Conservation (phyloP, 768 basidiomycete genomes). For the Mycena rosella region DNA sequence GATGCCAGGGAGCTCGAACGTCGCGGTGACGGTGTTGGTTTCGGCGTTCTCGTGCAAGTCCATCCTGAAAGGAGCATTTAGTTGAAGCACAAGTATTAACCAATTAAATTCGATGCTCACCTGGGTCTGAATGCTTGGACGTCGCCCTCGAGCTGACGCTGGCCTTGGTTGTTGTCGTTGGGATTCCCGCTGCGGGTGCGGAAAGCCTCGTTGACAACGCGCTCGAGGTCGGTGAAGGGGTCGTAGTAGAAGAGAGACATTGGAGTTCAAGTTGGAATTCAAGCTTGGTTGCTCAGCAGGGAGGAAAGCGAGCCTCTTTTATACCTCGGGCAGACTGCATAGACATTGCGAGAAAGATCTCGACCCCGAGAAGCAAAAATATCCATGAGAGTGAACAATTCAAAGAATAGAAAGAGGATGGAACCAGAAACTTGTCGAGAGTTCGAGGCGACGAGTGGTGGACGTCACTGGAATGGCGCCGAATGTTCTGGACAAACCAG, state of each 20-base stretch:
- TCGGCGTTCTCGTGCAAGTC: constrained; percentile 65
- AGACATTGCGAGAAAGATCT: constrained; percentile 8
- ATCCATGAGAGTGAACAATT: neutral
- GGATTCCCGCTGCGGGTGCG: constrained; percentile 24
- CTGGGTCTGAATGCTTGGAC: constrained; percentile 47
- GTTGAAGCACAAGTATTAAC: constrained; percentile 1
- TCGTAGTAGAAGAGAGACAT: constrained; percentile 47
- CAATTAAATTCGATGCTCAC: constrained; percentile 36
- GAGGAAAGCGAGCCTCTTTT: neutral
- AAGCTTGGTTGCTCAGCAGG: no score
- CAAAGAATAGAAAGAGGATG: neutral
- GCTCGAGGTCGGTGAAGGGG: constrained; percentile 56
- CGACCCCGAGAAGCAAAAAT: neutral
- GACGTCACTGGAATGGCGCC: neutral
- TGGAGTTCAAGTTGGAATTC: neutral
- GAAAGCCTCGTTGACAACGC: constrained; percentile 52
- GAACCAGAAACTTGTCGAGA: neutral
- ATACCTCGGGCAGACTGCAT: constrained; percentile 3
- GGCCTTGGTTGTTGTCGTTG: constrained; percentile 1
- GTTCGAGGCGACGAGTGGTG: neutral
- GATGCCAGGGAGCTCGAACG: constrained; percentile 71
- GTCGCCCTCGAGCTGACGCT: constrained; percentile 28
- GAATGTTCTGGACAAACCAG: no score
- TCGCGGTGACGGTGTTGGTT: constrained; percentile 63
- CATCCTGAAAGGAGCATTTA: constrained; percentile 53